Conservation (phyloP, 306 rosid species). For the Albizia julibrissin region DNA sequence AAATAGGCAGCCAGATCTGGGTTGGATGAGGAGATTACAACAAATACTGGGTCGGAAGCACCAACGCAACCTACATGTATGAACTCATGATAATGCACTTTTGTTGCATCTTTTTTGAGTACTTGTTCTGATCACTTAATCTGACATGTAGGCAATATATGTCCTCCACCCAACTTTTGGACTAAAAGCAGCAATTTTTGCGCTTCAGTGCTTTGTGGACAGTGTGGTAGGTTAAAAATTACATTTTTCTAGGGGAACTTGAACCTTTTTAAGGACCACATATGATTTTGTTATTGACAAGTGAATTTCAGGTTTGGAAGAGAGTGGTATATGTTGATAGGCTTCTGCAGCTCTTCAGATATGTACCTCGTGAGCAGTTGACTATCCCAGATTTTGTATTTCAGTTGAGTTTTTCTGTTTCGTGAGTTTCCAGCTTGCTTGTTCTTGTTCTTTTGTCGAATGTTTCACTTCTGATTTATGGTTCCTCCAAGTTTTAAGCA, state of each 20-base stretch:
- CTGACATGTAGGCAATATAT: conserved; percentile 65
- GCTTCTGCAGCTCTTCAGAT: conserved; percentile 82
- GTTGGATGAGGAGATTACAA: conserved; percentile 87
- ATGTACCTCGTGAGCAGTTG: conserved; percentile 93
- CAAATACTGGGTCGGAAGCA: conserved; percentile 85
- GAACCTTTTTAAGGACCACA: conserved; percentile 12
- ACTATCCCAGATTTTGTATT: conserved; percentile 88
- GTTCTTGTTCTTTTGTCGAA: conserved; percentile 15
- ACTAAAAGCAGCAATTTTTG: conserved; percentile 78
- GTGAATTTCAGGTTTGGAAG: conserved; percentile 71
- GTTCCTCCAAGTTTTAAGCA: neutral
- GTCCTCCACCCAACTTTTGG: conserved; percentile 91
- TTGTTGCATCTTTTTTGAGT: neutral
- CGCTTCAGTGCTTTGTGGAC: conserved; percentile 79
- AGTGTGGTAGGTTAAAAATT: conserved; percentile 53
- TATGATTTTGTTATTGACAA: conserved; percentile 14
- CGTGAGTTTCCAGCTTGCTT: neutral
- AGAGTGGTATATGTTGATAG: conserved; percentile 84
- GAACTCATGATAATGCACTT: conserved; percentile 11
- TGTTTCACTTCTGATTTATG: conserved; percentile 1
- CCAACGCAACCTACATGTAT: conserved; percentile 80
- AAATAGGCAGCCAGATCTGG: conserved; percentile 83
- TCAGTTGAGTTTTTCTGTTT: conserved; percentile 63
- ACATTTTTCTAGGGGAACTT: neutral
- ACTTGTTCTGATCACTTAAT: conserved; percentile 39